phyloP scores from a whole-genome alignment of 2,329 filamentous ascomycete species.

The Penicillium oxalicum region DNA sequence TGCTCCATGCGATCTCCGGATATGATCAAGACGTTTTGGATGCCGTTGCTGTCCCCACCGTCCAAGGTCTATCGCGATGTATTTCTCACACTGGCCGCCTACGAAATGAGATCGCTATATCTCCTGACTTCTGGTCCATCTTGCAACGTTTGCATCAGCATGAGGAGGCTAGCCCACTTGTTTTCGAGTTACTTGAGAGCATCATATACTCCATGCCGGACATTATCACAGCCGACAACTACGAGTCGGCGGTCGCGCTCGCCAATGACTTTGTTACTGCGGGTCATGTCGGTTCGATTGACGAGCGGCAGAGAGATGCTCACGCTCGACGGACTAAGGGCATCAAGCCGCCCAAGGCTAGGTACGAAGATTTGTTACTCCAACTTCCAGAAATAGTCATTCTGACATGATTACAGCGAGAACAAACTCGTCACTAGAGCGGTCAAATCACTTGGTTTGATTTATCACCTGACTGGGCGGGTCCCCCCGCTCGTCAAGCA shows the following conservation, averaged over 20 bases:
- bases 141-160: conserved; percentile 67
- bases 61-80: conserved; percentile 74
- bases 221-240: conserved; percentile 90
- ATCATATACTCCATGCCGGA: conserved; percentile 67
- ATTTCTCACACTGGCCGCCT: conserved; percentile 71
- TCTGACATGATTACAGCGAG: conserved; percentile 44
- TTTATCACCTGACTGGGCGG: conserved; percentile 73
- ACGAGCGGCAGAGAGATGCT: conserved; percentile 63
- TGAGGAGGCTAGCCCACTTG: conserved; percentile 64
- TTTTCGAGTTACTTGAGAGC: conserved; percentile 81
- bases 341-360: conserved; percentile 48
- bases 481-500: conserved; percentile 85
- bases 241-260: conserved; percentile 76
- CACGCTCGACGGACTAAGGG: conserved; percentile 48
- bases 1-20: conserved; percentile 85
- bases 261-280: conserved; percentile 86
- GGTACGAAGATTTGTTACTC: conserved; percentile 40
- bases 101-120: conserved; percentile 88
- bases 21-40: conserved; percentile 73
- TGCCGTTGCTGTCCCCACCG: conserved; percentile 66
- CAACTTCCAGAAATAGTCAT: neutral
- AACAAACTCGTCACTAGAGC: conserved; percentile 70
- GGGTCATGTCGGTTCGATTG: conserved; percentile 63
- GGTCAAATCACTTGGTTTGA: conserved; percentile 71
- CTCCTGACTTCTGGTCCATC: conserved; percentile 94